Conservation (phyloP, 352 stramenopile species). For the Phytophthora multivora region DNA sequence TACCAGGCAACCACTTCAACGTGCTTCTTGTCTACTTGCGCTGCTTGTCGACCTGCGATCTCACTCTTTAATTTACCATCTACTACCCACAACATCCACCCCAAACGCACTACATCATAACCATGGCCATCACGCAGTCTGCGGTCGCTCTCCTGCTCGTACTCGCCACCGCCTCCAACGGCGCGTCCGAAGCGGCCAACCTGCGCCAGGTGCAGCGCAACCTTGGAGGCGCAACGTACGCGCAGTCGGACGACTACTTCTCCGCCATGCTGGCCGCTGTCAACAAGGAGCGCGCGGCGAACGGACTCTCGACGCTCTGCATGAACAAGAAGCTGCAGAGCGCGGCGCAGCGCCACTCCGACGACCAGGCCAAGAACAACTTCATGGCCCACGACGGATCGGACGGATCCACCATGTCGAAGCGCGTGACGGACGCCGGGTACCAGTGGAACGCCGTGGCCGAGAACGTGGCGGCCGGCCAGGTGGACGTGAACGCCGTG, state of each 20-base stretch:
- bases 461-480: conserved; percentile 38
- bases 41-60: neutral
- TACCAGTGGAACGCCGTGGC: conserved; percentile 44
- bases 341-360: conserved; percentile 24
- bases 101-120: neutral
- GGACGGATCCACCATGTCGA: conserved; percentile 36
- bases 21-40: neutral
- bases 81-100: neutral
- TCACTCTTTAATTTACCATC: conserved; percentile 3
- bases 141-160: conserved; percentile 9
- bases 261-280: conserved; percentile 40
- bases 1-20: conserved; percentile 3
- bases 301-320: conserved; percentile 35
- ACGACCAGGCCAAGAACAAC: conserved; percentile 45
- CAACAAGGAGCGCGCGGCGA: conserved; percentile 47
- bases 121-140: conserved; percentile 5
- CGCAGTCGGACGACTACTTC: conserved; percentile 13
- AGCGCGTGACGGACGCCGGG: conserved; percentile 39
- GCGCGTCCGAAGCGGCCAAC: conserved; percentile 1
- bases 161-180: conserved; percentile 1
- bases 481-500: conserved; percentile 27
- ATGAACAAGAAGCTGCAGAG: conserved; percentile 39
- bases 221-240: conserved; percentile 14
- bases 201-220: conserved; percentile 18
- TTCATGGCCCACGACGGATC: conserved; percentile 49